phyloP scores from a whole-genome alignment of 306 rosid species.

The Trichosanthes cucumerina region DNA sequence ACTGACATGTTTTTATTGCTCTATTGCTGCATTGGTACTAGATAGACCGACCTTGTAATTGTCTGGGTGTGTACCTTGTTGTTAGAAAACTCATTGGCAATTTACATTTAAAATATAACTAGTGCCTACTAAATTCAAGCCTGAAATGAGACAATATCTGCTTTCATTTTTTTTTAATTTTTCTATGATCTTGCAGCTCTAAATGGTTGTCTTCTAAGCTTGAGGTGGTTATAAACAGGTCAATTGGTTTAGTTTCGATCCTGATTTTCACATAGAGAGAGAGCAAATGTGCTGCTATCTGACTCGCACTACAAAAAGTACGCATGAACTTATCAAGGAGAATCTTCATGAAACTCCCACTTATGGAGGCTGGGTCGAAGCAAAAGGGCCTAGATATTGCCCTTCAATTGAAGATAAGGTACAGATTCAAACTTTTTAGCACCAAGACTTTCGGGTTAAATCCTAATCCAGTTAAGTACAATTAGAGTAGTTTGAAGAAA shows the following conservation, averaged over 20 bases:
- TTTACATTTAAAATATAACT: background rate
- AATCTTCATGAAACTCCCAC: conserved; percentile 96
- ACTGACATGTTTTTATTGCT: background rate
- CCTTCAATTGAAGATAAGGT: conserved; percentile 99
- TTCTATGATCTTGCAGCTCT: conserved; percentile 6
- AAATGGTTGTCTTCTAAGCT: conserved; percentile 9
- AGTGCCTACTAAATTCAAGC: background rate
- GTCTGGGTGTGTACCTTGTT: background rate
- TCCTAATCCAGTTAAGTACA: background rate
- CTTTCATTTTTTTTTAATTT: background rate
- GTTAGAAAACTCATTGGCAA: background rate
- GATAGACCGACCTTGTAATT: background rate
- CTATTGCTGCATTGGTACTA: background rate
- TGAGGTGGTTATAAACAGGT: conserved; percentile 51
- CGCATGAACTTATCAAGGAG: conserved; percentile 83
- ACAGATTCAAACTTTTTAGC: conserved; percentile 9
- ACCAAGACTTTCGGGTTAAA: background rate
- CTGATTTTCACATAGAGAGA: conserved; percentile 79
- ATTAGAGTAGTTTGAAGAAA: background rate
- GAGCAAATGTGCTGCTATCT: conserved; percentile 98
- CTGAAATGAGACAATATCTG: background rate
- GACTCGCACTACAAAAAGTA: conserved; percentile 79
- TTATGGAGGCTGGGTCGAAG: conserved; percentile 97
- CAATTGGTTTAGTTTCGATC: conserved; percentile 93
- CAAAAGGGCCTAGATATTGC: conserved; percentile 97